These are phyloP conservation scores for Colletotrichum cuscutae DNA, from an alignment of 2,329 filamentous ascomycete species.

Conservation along the genomic window DNA sequence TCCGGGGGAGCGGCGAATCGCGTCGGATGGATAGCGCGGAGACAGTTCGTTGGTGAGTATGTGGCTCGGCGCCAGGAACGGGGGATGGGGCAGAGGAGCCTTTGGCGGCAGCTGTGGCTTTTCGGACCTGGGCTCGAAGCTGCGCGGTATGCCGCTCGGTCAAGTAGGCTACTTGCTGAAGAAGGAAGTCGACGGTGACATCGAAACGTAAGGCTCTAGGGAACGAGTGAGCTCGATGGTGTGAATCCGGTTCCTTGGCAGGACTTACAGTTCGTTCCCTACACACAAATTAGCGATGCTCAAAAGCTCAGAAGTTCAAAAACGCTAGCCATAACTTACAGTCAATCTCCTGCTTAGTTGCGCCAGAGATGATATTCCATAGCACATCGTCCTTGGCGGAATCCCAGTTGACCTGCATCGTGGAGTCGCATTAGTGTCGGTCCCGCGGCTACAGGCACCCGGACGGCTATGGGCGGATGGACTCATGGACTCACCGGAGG, in stretches of 20 bases:
- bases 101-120: constrained; percentile 68
- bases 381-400: constrained; percentile 85
- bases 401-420: constrained; percentile 83
- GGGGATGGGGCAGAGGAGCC: constrained; percentile 69
- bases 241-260: not conserved
- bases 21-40: constrained; percentile 68
- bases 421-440: constrained; percentile 37
- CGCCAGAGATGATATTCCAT: constrained; percentile 89
- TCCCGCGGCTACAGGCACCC: constrained; percentile 4
- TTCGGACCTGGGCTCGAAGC: constrained; percentile 89
- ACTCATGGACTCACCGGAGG: constrained; percentile 73
- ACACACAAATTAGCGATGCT: constrained; percentile 3
- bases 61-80: constrained; percentile 59
- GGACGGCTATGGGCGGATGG: constrained; percentile 23
- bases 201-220: constrained; percentile 78
- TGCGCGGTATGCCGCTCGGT: constrained; percentile 92
- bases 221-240: constrained; percentile 28
- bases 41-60: constrained; percentile 51
- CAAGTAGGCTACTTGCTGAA: constrained; percentile 93
- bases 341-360: constrained; percentile 85
- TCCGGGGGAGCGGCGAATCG: constrained; percentile 64
- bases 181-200: constrained; percentile 86
- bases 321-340: constrained; percentile 66
- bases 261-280: constrained; percentile 81
- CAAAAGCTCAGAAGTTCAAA: not conserved